phyloP scores from a whole-genome alignment of 441 rosid species.

The Manihot esculenta region DNA sequence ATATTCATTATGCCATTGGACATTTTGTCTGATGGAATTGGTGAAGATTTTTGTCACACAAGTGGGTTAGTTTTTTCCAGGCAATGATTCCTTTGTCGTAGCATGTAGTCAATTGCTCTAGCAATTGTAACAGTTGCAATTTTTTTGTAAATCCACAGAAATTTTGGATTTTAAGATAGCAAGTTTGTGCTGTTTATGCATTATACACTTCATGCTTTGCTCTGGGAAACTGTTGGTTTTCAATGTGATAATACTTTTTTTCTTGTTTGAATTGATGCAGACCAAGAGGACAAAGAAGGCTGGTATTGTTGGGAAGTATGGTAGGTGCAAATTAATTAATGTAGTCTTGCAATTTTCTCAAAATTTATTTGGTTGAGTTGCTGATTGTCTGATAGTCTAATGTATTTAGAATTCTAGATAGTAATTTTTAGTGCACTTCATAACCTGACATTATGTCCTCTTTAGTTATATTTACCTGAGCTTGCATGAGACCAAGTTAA shows the following conservation, averaged over 20 bases:
- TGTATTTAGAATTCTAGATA: background rate
- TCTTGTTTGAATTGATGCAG: constrained; percentile 29
- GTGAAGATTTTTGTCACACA: background rate
- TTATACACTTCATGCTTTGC: background rate
- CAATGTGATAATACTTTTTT: background rate
- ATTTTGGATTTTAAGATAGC: no score
- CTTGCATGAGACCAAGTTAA: no score
- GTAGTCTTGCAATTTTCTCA: background rate
- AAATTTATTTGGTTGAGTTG: background rate
- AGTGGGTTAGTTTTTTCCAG: no score
- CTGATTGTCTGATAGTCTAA: background rate
- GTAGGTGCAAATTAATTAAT: constrained; percentile 23
- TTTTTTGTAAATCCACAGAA: background rate
- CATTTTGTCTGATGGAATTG: background rate
- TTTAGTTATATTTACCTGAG: background rate
- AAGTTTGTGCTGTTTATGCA: no score
- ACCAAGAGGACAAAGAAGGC: constrained; percentile 62
- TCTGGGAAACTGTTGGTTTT: background rate
- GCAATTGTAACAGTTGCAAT: background rate
- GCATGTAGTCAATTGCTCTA: background rate
- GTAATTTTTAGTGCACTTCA: background rate
- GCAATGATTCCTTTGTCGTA: background rate
- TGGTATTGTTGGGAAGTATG: constrained; percentile 56
- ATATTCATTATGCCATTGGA: no score
- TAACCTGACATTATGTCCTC: background rate